Conservation (phyloP, 2,329 filamentous ascomycete species). For the Atkinsonella hypoxylon region DNA sequence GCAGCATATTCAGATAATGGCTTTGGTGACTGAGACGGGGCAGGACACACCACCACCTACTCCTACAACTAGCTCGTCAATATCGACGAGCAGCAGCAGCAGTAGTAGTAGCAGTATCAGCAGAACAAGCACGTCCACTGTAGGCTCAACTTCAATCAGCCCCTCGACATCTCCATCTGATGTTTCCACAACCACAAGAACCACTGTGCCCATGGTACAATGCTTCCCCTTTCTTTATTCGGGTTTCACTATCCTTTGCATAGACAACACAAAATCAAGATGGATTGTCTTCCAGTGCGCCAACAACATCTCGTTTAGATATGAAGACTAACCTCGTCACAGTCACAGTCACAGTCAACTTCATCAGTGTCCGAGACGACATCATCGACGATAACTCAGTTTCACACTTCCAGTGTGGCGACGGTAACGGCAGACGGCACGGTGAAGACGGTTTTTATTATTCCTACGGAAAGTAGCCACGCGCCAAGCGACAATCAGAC, state of each 20-base stretch:
- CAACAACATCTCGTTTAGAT: background rate
- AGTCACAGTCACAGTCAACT: background rate
- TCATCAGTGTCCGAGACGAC: conserved; percentile 1
- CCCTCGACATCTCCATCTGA: background rate
- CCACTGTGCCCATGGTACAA: conserved; percentile 1
- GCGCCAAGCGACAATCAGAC: conserved; percentile 9
- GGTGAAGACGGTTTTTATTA: conserved; percentile 42
- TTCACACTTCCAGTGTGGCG: conserved; percentile 18
- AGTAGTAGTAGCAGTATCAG: conserved; percentile 4
- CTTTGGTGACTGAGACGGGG: conserved; percentile 23
- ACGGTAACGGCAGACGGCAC: conserved; percentile 44
- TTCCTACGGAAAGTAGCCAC: conserved; percentile 25
- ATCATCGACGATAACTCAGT: background rate
- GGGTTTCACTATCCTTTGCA: too few relatives aligned
- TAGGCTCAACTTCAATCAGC: conserved; percentile 19
- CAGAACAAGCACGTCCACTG: conserved; percentile 22
- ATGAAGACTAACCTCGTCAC: background rate
- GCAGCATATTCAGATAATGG: conserved; percentile 17
- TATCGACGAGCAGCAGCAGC: conserved; percentile 11
- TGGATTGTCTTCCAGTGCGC: background rate
- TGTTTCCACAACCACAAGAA: background rate
- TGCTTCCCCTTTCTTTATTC: background rate
- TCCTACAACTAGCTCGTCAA: conserved; percentile 12
- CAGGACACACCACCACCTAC: conserved; percentile 19
- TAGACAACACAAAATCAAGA: too few relatives aligned